phyloP scores from a whole-genome alignment of 1,284 basidiomycete genomes.

The Fomitopsis palustris region DNA sequence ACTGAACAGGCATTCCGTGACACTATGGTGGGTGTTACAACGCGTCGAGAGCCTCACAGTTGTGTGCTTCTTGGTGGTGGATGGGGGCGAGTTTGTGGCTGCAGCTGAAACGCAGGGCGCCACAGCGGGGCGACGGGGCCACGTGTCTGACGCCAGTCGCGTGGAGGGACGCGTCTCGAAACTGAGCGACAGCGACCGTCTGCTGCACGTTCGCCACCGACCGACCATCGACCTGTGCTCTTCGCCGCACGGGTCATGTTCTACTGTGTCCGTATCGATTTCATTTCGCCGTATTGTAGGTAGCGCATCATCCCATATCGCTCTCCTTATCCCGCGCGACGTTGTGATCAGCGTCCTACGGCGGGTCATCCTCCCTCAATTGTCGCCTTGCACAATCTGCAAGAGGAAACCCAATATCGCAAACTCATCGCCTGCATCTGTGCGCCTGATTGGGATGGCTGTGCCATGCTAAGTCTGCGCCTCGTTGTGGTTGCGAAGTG shows the following conservation, averaged over 20 bases:
- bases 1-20: too few species aligned
- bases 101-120: background rate
- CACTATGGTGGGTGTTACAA: too few species aligned
- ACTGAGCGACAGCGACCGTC: background rate
- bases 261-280: constrained; percentile 5
- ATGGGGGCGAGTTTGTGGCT: too few species aligned
- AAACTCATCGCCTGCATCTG: background rate
- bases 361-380: background rate
- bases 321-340: background rate
- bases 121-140: background rate
- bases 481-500: background rate
- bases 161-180: background rate
- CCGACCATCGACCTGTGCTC: background rate
- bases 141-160: background rate
- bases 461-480: background rate
- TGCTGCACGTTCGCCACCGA: background rate
- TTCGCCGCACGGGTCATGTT: background rate
- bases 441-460: background rate
- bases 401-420: background rate
- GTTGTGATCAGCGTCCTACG: background rate
- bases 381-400: background rate
- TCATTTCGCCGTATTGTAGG: background rate
- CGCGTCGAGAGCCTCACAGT: too few species aligned
- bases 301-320: background rate
- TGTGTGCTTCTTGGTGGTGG: too few species aligned